A percentile compares a stretch with the other conserved stretches of the same genome.
Evolutionary conservation across 2,329 filamentous ascomycete species (phyloP).

Genomic region (Bimuria novae-zelandiae): DNA sequence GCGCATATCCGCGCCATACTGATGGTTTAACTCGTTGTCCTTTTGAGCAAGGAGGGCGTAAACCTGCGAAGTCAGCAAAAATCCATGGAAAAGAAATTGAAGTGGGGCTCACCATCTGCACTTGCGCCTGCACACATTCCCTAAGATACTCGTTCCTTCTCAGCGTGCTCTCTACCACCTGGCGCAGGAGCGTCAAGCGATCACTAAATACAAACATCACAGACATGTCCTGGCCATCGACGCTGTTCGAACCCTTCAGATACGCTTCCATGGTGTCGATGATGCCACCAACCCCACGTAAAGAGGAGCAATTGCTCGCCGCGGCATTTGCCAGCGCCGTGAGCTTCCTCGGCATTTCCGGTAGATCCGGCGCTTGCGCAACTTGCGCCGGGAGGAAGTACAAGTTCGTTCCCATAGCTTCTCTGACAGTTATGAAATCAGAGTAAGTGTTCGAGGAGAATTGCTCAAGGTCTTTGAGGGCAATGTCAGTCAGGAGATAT

Average conservation of each 20-base stretch:
- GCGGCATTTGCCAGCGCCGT: constrained; percentile 10
- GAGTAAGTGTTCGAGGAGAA: constrained; percentile 3
- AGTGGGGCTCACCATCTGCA: constrained; percentile 5
- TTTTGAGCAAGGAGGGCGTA: constrained; percentile 23
- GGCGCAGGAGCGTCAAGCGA: too few relatives aligned
- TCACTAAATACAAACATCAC: constrained; percentile 4
- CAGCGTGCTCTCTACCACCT: too few relatives aligned
- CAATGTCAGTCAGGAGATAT: constrained; percentile 5
- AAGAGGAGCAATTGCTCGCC: constrained; percentile 4
- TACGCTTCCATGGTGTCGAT: neutral
- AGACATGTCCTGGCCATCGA: neutral
- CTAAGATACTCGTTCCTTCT: constrained; percentile 9
- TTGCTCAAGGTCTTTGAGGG: neutral
- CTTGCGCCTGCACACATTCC: constrained; percentile 8
- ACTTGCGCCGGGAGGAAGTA: constrained; percentile 1
- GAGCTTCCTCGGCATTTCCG: constrained; percentile 8
- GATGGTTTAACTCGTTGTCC: constrained; percentile 25
- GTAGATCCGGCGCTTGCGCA: neutral
- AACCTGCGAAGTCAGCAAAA: constrained; percentile 8
- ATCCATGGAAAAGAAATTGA: neutral
- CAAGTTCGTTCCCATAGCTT: constrained; percentile 11
- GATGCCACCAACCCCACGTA: neutral
- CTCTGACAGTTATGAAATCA: constrained; percentile 8
- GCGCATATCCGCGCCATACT: constrained; percentile 28
- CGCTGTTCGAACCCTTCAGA: neutral